phyloP scores from a whole-genome alignment of 768 basidiomycete genomes.

The Dacryopinax spathularia region DNA sequence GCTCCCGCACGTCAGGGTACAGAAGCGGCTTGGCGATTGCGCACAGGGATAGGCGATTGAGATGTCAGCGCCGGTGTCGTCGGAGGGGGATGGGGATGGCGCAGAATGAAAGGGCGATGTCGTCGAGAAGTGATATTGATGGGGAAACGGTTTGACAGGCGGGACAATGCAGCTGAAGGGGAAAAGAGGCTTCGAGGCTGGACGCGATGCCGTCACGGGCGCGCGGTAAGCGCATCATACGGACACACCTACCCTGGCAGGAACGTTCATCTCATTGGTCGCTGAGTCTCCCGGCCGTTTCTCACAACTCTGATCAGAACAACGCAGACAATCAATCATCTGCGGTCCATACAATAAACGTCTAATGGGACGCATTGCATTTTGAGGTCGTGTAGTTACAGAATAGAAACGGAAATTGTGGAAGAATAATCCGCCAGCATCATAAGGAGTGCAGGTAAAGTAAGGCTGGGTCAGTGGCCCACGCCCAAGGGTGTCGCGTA shows the following conservation, averaged over 20 bases:
- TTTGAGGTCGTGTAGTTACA: background rate
- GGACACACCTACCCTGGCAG: too few relatives aligned
- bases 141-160: background rate
- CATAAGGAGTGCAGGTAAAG: background rate
- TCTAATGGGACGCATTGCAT: background rate
- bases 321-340: too few relatives aligned
- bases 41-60: background rate
- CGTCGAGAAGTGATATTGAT: background rate
- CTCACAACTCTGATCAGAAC: too few relatives aligned
- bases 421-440: background rate
- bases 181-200: background rate
- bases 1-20: background rate
- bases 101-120: background rate
- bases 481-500: background rate
- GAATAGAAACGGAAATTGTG: background rate
- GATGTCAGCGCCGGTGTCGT: background rate
- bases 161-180: background rate
- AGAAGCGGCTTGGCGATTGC: background rate
- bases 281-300: too few relatives aligned
- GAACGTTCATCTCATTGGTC: too few relatives aligned
- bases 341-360: background rate
- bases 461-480: background rate
- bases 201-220: background rate
- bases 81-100: constrained; percentile 1
- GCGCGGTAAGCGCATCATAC: background rate